Conservation (phyloP, 2,329 filamentous ascomycete genomes). For the Fonsecaea multimorphosa region DNA sequence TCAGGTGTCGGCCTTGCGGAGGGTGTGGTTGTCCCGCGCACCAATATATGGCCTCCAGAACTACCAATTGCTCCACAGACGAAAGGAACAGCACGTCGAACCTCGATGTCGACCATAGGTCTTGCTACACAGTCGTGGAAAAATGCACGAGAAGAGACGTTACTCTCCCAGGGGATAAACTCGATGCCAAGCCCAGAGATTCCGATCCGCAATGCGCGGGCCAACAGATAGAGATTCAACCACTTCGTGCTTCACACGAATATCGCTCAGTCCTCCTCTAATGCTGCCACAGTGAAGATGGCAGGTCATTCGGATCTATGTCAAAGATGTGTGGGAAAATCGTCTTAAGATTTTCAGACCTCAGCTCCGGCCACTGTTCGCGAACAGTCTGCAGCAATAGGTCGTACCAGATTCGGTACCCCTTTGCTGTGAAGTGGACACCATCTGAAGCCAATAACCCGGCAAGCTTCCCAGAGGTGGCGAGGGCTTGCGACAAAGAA, state of each 20-base stretch:
- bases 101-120: no score
- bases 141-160: not conserved
- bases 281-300: not conserved
- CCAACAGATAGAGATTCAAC: not conserved
- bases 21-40: no score
- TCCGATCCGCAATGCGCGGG: not conserved
- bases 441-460: not conserved
- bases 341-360: not conserved
- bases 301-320: not conserved
- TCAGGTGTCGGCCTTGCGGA: no score
- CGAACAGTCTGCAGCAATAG: not conserved
- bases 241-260: not conserved
- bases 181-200: not conserved
- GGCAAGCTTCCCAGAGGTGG: not conserved
- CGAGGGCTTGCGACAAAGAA: not conserved
- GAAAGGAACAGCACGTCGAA: no score
- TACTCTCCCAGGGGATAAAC: not conserved
- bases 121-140: not conserved
- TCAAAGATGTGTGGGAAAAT: slow-evolving; percentile 1
- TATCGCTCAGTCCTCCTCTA: not conserved
- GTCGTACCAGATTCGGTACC: not conserved
- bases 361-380: slow-evolving; percentile 1
- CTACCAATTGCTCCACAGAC: no score
- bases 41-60: no score
- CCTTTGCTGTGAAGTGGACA: not conserved